Percentiles rank a stretch among this genome's conserved stretches.
phyloP scores from a whole-genome alignment of 805 yeast species.

The Wickerhamiella siamensis region DNA sequence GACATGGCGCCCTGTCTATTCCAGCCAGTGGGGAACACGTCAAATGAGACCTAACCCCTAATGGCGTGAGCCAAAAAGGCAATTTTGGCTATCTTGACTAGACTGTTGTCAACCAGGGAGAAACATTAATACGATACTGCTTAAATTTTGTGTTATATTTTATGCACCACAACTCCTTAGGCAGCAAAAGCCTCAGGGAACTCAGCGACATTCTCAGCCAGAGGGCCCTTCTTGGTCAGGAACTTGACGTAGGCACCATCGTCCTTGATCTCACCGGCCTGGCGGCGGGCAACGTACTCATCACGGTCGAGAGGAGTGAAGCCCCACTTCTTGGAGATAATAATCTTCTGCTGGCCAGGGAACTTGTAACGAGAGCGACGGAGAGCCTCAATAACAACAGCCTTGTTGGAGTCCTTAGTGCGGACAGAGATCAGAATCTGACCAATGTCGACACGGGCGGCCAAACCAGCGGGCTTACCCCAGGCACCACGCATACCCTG shows the following conservation, averaged over 20 bases:
- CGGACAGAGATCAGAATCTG: slow-evolving; percentile 96
- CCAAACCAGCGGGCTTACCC: slow-evolving; percentile 99
- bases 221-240: slow-evolving; percentile 91
- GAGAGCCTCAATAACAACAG: slow-evolving; percentile 93
- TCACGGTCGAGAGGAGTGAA: slow-evolving; percentile 98
- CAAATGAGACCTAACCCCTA: slow-evolving; percentile 98
- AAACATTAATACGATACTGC: not conserved
- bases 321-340: slow-evolving; percentile 99
- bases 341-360: slow-evolving; percentile 99
- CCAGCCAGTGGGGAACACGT: slow-evolving; percentile 99
- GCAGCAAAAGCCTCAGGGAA: slow-evolving; percentile 63
- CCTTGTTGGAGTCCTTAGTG: slow-evolving; percentile 97
- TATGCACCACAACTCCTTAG: slow-evolving; percentile 12
- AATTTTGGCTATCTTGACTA: slow-evolving; percentile 73
- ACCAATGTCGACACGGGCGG: slow-evolving; percentile 98
- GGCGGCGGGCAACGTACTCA: slow-evolving; percentile 86
- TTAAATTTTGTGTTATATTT: not conserved
- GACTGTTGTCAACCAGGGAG: too few relatives aligned
- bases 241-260: slow-evolving; percentile 99
- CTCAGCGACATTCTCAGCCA: slow-evolving; percentile 77
- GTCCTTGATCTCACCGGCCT: slow-evolving; percentile 96
- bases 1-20: slow-evolving; percentile 56
- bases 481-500: slow-evolving; percentile 99
- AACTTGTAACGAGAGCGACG: slow-evolving; percentile 99
- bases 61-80: slow-evolving; percentile 90